Percentiles rank a stretch among this genome's conserved stretches.
Evolutionary conservation across 2,329 filamentous ascomycete species (phyloP).

Genomic region (Blastomyces emzantsi): DNA sequence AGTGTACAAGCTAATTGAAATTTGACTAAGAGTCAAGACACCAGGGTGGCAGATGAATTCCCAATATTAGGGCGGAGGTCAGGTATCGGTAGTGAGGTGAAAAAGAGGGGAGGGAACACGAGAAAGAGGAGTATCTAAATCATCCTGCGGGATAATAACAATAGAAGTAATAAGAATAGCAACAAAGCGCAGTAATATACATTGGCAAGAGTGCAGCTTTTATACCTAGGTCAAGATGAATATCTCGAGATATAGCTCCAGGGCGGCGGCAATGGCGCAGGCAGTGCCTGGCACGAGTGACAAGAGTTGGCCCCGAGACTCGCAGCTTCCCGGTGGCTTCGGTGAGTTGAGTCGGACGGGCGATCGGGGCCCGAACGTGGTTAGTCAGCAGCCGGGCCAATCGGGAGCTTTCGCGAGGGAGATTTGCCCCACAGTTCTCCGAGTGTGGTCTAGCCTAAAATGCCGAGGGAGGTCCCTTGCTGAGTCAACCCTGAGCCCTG

Average conservation of each 20-base stretch:
- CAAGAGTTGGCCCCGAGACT: background rate
- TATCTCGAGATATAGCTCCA: background rate
- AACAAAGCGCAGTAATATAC: background rate
- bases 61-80: background rate
- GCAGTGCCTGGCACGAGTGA: background rate
- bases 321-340: background rate
- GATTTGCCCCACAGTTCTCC: background rate
- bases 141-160: conserved; percentile 4
- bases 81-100: background rate
- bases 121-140: background rate
- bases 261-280: background rate
- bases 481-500: no score
- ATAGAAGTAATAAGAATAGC: background rate
- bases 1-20: background rate
- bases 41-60: background rate
- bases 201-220: background rate
- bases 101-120: background rate
- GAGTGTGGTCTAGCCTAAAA: background rate
- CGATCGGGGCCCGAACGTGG: background rate
- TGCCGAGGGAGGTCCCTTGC: background rate
- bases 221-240: background rate
- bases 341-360: background rate
- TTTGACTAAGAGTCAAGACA: background rate
- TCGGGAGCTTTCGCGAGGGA: background rate
- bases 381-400: conserved; percentile 3